Evolutionary conservation across 352 stramenopile genomes (phyloP), one percentile per base, ranked within the genome.

Genomic region (Thraustochytrium striatum): DNA sequence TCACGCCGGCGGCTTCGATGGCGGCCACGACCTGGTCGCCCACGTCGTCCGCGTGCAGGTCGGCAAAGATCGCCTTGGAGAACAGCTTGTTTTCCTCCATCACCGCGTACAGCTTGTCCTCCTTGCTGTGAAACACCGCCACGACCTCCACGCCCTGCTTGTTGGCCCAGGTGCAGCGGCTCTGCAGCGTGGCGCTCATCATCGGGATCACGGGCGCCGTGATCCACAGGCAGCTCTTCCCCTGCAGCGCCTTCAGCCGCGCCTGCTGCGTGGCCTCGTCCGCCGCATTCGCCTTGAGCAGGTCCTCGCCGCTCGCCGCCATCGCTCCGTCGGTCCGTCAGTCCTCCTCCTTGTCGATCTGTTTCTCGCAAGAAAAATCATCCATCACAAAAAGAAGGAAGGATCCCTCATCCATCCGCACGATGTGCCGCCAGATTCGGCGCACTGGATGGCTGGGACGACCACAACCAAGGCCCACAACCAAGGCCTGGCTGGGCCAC

Each of bases 231-330:
- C 65, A 39, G 19, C 30, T 72, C 35, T 62, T 58, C 9, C 65
- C 65, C 2, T 72, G 8, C 11, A 75, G 44, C 25, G 44, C 35
- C 50, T 75, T 21, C 33, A 75, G 19, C 11, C 65, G 39, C 43
- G 65, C 65, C 50, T 58, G 11, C 65, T 75, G 65, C 21, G 65
- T 75, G 16, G 58, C 65, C 41, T 72, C 65, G 32, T 75, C 65
- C 13, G 65, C 65, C 16, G 11, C 21, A 43, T 75, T 75, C 11
- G 8, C 25, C 19, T 30, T 38, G 8, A 75, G 50, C 13, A 75
- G 65, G 7, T 61, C 65, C 7, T 72, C 65, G 25, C 21, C 21
- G 16, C 21, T 7, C 35, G 7, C 41, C 11, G 32, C 39, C n/a
- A n/a, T n/a, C n/a, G n/a, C n/a, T n/a, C n/a, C n/a, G n/a, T n/a